Conservation (phyloP, 805 yeast genomes). For the Pichia eremophila region DNA sequence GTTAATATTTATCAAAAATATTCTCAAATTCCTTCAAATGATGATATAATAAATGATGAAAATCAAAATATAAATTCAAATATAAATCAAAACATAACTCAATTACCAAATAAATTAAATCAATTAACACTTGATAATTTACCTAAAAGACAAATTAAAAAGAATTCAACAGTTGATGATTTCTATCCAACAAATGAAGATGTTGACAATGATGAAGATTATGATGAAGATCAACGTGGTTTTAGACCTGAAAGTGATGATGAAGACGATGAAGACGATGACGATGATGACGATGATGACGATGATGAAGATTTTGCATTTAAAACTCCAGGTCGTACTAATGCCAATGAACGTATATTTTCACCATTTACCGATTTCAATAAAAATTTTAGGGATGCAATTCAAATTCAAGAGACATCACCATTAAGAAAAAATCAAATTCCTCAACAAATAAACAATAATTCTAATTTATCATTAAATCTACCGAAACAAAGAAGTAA, state of each 20-base stretch:
- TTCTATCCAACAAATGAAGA: constrained; percentile 15
- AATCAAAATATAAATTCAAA: background rate
- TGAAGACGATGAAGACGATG: constrained; percentile 5
- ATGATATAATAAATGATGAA: background rate
- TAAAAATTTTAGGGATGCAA: constrained; percentile 21
- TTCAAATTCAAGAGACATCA: constrained; percentile 10
- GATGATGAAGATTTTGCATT: constrained; percentile 6
- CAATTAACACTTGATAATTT: too few species aligned
- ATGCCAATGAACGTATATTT: constrained; percentile 14
- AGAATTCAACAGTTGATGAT: constrained; percentile 7
- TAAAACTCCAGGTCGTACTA: constrained; percentile 1
- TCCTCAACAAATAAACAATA: constrained; percentile 13
- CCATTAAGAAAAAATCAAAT: background rate
- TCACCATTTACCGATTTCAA: constrained; percentile 31
- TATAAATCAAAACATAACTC: too few species aligned
- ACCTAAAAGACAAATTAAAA: constrained; percentile 3
- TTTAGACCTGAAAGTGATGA: constrained; percentile 1
- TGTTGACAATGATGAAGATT: constrained; percentile 11
- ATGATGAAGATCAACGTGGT: background rate
- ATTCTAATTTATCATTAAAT: background rate
- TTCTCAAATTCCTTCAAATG: constrained; percentile 22
- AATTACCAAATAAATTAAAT: too few species aligned
- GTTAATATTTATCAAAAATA: constrained; percentile 26
- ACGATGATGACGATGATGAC: constrained; percentile 4
- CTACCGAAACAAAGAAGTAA: background rate